Evolutionary conservation across 345 rosid genomes (phyloP).

Genomic region (Conringia planisiliqua): DNA sequence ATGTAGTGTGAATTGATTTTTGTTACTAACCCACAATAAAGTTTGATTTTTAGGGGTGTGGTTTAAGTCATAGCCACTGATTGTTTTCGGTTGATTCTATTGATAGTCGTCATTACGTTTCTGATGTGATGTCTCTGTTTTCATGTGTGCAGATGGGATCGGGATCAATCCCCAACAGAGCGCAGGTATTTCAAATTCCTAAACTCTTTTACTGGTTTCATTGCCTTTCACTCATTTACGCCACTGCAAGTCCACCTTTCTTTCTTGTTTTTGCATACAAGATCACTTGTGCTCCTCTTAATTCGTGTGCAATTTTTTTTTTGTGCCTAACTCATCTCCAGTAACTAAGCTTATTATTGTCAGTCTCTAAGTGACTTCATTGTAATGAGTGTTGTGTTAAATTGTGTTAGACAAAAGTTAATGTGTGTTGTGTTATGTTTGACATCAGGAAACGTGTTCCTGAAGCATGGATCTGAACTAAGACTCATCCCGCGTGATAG

Average conservation of each 20-base stretch:
- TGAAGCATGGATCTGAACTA: slow-evolving; percentile 94
- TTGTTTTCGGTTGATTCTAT: neutral
- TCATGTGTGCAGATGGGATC: slow-evolving; percentile 73
- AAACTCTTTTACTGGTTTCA: neutral
- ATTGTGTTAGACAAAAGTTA: neutral
- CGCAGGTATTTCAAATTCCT: slow-evolving; percentile 54
- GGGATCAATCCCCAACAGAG: slow-evolving; percentile 99
- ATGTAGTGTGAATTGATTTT: neutral
- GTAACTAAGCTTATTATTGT: neutral
- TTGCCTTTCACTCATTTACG: neutral
- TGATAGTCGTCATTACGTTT: neutral
- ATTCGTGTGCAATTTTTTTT: neutral
- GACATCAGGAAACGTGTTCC: slow-evolving; percentile 81
- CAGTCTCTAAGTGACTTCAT: neutral
- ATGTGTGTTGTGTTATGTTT: neutral
- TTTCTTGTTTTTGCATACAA: neutral
- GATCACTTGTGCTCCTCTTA: neutral
- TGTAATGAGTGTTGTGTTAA: neutral
- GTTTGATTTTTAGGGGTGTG: too few relatives aligned
- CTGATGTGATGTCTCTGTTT: slow-evolving; percentile 2
- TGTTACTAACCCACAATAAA: too few relatives aligned
- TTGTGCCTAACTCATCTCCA: neutral
- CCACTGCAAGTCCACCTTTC: neutral
- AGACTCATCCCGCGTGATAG: slow-evolving; percentile 95
- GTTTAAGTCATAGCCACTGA: neutral